phyloP scores from a whole-genome alignment of 208 protist species.

The Crithidia thermophila region DNA sequence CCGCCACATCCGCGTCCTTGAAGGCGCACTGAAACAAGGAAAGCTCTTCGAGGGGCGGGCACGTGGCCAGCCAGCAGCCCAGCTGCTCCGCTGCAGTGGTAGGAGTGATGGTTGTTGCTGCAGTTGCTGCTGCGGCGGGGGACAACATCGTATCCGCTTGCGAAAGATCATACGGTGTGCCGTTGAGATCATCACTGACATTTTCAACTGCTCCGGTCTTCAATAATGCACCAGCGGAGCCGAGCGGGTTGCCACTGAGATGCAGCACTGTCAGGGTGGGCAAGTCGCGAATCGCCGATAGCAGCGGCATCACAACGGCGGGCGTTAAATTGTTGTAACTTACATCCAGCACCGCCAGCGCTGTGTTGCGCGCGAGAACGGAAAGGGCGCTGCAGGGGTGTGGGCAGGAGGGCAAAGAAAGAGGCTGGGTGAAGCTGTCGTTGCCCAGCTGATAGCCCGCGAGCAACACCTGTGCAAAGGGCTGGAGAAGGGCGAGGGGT shows the following conservation, averaged over 20 bases:
- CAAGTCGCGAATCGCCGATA: slow-evolving; percentile 8
- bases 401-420: not conserved
- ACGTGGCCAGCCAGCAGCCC: slow-evolving; percentile 39
- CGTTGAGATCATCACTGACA: too few species aligned
- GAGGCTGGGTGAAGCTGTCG: slow-evolving; percentile 3
- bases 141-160: too few species aligned
- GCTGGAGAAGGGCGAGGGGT: not conserved
- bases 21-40: slow-evolving; percentile 68
- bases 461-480: slow-evolving; percentile 21
- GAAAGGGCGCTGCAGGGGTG: slow-evolving; percentile 30
- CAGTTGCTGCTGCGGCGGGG: too few species aligned
- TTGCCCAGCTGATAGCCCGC: slow-evolving; percentile 26
- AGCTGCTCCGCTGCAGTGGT: slow-evolving; percentile 16
- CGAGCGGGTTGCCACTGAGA: slow-evolving; percentile 63
- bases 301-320: slow-evolving; percentile 33
- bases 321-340: slow-evolving; percentile 59
- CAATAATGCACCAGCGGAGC: slow-evolving; percentile 15
- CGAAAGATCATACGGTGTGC: too few species aligned
- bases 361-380: slow-evolving; percentile 33
- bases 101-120: too few species aligned
- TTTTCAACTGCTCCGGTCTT: not conserved
- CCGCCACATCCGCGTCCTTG: slow-evolving; percentile 53
- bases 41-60: slow-evolving; percentile 52
- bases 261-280: slow-evolving; percentile 46
- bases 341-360: slow-evolving; percentile 50